A percentile compares a stretch with the other conserved stretches of the same genome.
These are phyloP conservation scores for Smithsoniella earleae DNA, from an alignment of 163 green algal genomes.

Conservation along the genomic window DNA sequence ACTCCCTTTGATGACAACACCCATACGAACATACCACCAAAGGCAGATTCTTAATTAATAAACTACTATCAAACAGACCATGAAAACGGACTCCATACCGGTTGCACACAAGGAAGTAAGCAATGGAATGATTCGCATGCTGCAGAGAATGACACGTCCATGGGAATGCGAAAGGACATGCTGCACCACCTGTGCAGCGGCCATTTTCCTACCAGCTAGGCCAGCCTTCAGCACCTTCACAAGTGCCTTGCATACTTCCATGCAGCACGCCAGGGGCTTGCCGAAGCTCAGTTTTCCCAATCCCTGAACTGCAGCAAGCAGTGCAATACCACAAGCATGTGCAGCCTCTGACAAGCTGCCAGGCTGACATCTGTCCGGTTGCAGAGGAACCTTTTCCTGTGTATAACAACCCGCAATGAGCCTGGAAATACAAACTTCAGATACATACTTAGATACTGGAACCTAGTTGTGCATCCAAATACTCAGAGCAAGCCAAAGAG, in stretches of 20 bases:
- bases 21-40: too few species aligned
- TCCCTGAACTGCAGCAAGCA: neutral
- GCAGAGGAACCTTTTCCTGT: neutral
- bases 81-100: neutral
- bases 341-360: neutral
- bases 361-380: neutral
- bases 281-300: conserved; percentile 8
- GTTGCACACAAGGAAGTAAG: conserved; percentile 1
- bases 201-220: neutral
- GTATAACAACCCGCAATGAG: neutral
- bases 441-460: neutral
- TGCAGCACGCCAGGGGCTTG: conserved; percentile 4
- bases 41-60: too few species aligned
- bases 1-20: too few species aligned
- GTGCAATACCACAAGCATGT: neutral
- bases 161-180: neutral
- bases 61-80: too few species aligned
- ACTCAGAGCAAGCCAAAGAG: neutral
- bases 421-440: neutral
- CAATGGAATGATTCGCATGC: conserved; percentile 11
- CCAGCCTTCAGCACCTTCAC: conserved; percentile 21
- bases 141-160: neutral
- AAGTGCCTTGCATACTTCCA: neutral
- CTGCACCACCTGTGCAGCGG: neutral
- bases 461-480: neutral